Base-by-base conservation (phyloP, 805 yeast species). In the Wickerhamiella spandovensis region DNA sequence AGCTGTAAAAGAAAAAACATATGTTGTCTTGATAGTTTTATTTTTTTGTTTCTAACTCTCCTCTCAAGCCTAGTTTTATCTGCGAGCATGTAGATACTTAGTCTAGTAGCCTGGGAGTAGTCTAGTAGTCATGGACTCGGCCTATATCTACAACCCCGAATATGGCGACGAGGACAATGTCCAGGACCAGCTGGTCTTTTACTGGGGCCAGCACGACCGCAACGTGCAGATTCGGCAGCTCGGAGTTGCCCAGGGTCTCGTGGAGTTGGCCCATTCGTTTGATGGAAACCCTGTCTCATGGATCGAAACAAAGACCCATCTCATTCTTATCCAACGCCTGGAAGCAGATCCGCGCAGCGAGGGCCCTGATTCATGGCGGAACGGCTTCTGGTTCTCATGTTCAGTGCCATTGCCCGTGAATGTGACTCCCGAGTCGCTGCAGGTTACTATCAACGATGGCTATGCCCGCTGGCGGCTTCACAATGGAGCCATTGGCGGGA, bases 191-290 rank as follows among this genome's bases (percentile, higher is more conserved):
- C 44, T 58, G 77, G 74, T 38, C 82, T 82, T 53, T 78, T 89
- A 49, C 79, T 82, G 48, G 72, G 41, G 84, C 82, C 48, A 84
- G 90, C 6, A 84, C 84, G 58, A 71, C 72, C 51, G 83, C 86
- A 63, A 77, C 95, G 1, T 87, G 84, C 60, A 76, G 73, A 25
- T 92, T 90, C 64, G 78, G 90, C 1, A 69, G 82, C 86, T 87
- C 63, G 73, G 81, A 1, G 70, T 85, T 46, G 65, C 83, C 48
- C 65, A 76, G 24, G 75, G 77, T 24, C 57, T 76, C 13, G 74
- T 72, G 59, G 67, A 74, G 3, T 67, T 82, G 42, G 56, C 75
- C n/a, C 28, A 53, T 46, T 52, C 60, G 22, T 58, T 57, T 43
- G 56, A 51, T n/a, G 48, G 46, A n/a, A 35, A 41, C 35, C 49